phyloP scores from a whole-genome alignment of 495 filamentous ascomycete species.

The Parathielavia appendiculata region DNA sequence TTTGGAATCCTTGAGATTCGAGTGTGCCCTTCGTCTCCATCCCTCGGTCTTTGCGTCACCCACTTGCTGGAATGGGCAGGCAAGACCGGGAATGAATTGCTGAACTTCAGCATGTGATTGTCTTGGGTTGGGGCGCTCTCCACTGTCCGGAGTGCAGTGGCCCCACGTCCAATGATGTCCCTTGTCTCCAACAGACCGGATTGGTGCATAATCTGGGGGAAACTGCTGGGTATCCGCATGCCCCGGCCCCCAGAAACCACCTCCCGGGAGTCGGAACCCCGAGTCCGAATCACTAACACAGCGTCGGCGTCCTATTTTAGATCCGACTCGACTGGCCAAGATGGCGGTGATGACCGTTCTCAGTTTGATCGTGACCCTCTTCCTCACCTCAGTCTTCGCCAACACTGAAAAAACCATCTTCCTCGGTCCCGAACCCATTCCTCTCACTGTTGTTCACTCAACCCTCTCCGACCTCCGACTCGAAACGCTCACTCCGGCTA shows the following conservation, averaged over 20 bases:
- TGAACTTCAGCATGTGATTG: conserved; percentile 29
- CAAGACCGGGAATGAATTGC: not conserved
- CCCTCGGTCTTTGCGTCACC: conserved; percentile 36
- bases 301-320: not conserved
- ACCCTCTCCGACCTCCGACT: conserved; percentile 62
- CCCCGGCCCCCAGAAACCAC: too few species aligned
- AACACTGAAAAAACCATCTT: conserved; percentile 95
- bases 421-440: conserved; percentile 55
- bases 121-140: not conserved
- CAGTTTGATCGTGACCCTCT: not conserved
- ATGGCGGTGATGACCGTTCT: not conserved
- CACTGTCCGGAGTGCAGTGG: not conserved
- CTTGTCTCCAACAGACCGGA: not conserved
- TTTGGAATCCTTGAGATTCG: not conserved
- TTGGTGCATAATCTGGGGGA: conserved; percentile 21
- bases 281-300: too few species aligned
- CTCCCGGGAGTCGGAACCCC: conserved; percentile 1
- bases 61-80: conserved; percentile 27
- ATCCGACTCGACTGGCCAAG: not conserved
- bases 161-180: not conserved
- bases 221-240: not conserved
- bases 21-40: not conserved
- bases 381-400: conserved; percentile 34
- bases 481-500: conserved; percentile 48
- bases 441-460: conserved; percentile 51